A percentile compares a stretch with the other conserved stretches of the same genome.
Conservation (phyloP, 768 basidiomycete species). For the Boletales sp. region DNA sequence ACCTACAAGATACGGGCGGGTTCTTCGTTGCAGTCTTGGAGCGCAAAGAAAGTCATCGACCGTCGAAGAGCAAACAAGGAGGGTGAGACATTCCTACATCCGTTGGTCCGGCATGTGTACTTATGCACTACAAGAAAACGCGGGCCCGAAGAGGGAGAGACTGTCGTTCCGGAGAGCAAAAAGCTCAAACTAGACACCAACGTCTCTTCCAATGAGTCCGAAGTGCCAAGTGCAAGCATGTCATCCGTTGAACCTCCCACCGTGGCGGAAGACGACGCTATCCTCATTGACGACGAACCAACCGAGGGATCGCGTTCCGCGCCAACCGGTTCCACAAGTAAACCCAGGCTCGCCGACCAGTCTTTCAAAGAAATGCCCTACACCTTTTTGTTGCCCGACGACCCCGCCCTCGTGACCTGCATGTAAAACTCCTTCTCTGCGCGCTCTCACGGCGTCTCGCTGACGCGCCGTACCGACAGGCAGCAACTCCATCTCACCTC, state of each 20-base stretch:
- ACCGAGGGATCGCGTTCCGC: not conserved
- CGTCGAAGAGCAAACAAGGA: slow-evolving; percentile 3
- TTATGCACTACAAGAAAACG: slow-evolving; percentile 41
- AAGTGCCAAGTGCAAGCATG: slow-evolving; percentile 4
- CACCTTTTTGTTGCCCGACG: slow-evolving; percentile 68
- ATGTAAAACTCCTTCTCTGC: slow-evolving; percentile 49
- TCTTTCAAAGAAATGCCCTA: slow-evolving; percentile 90
- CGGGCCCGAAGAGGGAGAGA: slow-evolving; percentile 38
- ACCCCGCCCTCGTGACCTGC: slow-evolving; percentile 68
- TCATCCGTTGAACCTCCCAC: slow-evolving; percentile 2
- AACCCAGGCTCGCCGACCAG: slow-evolving; percentile 24
- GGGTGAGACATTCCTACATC: slow-evolving; percentile 7
- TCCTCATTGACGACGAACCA: slow-evolving; percentile 2
- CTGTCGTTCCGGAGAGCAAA: slow-evolving; percentile 44
- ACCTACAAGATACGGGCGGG: slow-evolving; percentile 94
- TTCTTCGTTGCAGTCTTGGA: slow-evolving; percentile 95
- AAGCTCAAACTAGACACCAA: slow-evolving; percentile 42
- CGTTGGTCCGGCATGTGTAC: not conserved
- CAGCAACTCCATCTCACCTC: slow-evolving; percentile 65
- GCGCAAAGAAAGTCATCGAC: slow-evolving; percentile 33
- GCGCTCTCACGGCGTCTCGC: not conserved
- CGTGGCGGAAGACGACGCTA: slow-evolving; percentile 1
- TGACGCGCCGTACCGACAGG: slow-evolving; percentile 36
- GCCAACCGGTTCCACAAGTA: not conserved
- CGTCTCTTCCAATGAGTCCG: slow-evolving; percentile 1